A percentile compares a stretch with the other conserved stretches of the same genome.
These are phyloP conservation scores for Citeromyces hawaiiensis DNA, from an alignment of 1,139 yeast genomes.

Conservation along the genomic window DNA sequence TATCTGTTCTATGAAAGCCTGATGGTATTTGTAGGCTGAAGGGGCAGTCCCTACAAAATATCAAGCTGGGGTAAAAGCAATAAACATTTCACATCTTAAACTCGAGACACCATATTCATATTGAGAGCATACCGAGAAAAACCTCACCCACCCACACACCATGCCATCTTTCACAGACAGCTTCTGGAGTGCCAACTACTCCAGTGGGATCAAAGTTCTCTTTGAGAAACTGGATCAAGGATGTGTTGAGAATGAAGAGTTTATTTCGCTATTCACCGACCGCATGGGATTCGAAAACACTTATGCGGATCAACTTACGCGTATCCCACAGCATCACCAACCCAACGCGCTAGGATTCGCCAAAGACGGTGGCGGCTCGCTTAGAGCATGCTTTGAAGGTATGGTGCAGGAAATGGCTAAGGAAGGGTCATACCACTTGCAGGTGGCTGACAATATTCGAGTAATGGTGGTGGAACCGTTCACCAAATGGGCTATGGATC, in stretches of 20 bases:
- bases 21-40: too few species aligned
- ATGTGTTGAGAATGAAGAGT: conserved; percentile 58
- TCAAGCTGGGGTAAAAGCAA: too few species aligned
- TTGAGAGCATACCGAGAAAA: too few species aligned
- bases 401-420: conserved; percentile 41
- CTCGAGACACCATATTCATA: too few species aligned
- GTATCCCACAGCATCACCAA: conserved; percentile 22
- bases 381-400: conserved; percentile 47
- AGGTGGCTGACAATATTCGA: conserved; percentile 52
- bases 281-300: conserved; percentile 65
- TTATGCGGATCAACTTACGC: conserved; percentile 48
- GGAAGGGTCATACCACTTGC: conserved; percentile 59
- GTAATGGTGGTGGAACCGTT: conserved; percentile 59
- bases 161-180: conserved; percentile 61
- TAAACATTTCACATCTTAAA: too few species aligned
- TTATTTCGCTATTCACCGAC: conserved; percentile 48
- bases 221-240: conserved; percentile 64
- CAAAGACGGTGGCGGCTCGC: conserved; percentile 29
- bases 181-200: conserved; percentile 67
- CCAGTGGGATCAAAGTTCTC: conserved; percentile 41
- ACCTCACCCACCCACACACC: too few species aligned
- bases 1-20: too few species aligned
- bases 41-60: too few species aligned
- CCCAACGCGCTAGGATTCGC: conserved; percentile 9
- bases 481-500: conserved; percentile 65